Evolutionary conservation across 345 rosid genomes (phyloP).

Genomic region (Euphorbia peplus): DNA sequence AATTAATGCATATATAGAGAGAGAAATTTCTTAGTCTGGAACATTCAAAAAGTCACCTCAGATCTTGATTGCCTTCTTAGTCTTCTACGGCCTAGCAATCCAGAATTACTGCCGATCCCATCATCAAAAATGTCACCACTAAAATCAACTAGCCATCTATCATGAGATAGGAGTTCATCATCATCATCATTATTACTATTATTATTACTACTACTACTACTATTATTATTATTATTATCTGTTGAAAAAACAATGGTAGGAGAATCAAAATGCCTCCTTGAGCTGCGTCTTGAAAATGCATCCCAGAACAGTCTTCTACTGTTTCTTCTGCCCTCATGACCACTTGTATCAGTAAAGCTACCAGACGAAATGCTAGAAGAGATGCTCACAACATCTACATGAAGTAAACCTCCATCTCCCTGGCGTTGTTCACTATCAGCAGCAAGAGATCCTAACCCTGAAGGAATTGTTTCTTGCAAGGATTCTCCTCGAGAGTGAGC

Average conservation of each 20-base stretch:
- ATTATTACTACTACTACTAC: too few species aligned
- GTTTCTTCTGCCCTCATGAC: constrained; percentile 45
- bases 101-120: constrained; percentile 40
- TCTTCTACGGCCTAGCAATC: constrained; percentile 43
- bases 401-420: constrained; percentile 43
- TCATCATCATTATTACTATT: too few species aligned
- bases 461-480: constrained; percentile 34
- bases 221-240: too few species aligned
- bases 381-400: constrained; percentile 52
- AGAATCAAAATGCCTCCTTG: constrained; percentile 41
- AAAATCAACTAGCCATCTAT: constrained; percentile 57
- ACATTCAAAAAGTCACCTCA: constrained; percentile 41
- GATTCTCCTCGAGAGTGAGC: constrained; percentile 25
- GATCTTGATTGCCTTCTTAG: constrained; percentile 53
- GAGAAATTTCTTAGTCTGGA: too few species aligned
- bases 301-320: constrained; percentile 55
- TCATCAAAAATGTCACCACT: constrained; percentile 42
- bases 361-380: constrained; percentile 46
- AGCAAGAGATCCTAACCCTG: constrained; percentile 48
- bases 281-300: constrained; percentile 52
- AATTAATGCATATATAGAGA: too few species aligned
- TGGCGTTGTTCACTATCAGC: constrained; percentile 40
- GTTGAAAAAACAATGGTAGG: constrained; percentile 43
- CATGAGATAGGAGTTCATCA: constrained; percentile 38
- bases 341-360: constrained; percentile 35